phyloP scores from a whole-genome alignment of 306 rosid species.

The Ammopiptanthus mongolicus region DNA sequence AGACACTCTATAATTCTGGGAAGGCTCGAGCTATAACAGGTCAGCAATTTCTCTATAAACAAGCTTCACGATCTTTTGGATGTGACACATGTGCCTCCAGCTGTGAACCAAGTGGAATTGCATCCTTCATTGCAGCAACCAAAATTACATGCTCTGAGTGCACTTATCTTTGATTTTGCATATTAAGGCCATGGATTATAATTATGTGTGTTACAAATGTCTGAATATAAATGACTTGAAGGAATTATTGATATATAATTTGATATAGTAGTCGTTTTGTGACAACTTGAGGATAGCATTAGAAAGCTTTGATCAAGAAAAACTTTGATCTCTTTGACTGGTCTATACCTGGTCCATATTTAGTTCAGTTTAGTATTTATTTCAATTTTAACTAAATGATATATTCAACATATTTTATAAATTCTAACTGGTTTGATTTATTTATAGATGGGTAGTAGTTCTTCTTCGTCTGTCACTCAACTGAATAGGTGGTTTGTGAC shows the following conservation, averaged over 20 bases:
- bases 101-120: conserved; percentile 55
- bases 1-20: conserved; percentile 43
- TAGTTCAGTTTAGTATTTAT: too few relatives aligned
- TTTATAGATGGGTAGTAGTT: too few relatives aligned
- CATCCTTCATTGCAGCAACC: conserved; percentile 43
- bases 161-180: conserved; percentile 45
- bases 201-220: not conserved
- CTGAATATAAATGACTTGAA: not conserved
- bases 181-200: not conserved
- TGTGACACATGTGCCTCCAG: conserved; percentile 39
- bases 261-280: not conserved
- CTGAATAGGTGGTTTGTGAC: too few relatives aligned
- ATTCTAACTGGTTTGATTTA: too few relatives aligned
- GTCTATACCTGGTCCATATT: too few relatives aligned
- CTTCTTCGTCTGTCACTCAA: too few relatives aligned
- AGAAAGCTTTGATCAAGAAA: not conserved
- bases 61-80: conserved; percentile 44
- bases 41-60: conserved; percentile 60
- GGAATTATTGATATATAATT: not conserved
- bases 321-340: too few relatives aligned
- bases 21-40: conserved; percentile 61
- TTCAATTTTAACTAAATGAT: too few relatives aligned
- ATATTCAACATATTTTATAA: too few relatives aligned
- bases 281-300: not conserved
- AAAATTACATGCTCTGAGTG: conserved; percentile 36